Percentiles rank a stretch among this genome's conserved stretches.
These are phyloP conservation scores for Pseudogymnoascus sp. DNA, from an alignment of 2,329 filamentous ascomycete genomes.

Conservation along the genomic window DNA sequence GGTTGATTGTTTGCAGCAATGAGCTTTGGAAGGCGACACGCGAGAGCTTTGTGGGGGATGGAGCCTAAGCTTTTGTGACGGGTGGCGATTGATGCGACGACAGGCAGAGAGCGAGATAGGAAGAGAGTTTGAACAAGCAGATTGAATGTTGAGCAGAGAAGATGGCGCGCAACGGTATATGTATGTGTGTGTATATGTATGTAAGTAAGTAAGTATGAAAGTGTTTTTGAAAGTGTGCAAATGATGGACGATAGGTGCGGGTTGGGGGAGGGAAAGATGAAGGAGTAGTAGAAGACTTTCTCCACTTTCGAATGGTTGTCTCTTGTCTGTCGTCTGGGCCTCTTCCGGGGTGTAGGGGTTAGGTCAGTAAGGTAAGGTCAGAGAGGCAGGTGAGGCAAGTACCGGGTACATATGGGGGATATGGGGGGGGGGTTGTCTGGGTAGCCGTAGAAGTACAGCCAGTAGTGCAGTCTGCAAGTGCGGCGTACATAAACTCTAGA, in stretches of 20 bases:
- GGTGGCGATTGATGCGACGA: not conserved
- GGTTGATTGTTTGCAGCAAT: not conserved
- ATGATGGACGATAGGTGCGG: not conserved
- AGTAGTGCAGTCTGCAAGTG: not conserved
- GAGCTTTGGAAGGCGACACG: not conserved
- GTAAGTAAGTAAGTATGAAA: not conserved
- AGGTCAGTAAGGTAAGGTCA: not conserved
- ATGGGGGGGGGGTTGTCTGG: not conserved
- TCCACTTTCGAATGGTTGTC: not conserved
- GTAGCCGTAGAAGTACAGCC: not conserved
- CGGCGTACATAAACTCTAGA: not conserved
- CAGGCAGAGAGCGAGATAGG: not conserved
- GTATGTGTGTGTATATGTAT: not conserved
- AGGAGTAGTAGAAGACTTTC: constrained; percentile 2
- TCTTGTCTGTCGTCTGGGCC: not conserved
- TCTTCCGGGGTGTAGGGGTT: constrained; percentile 5
- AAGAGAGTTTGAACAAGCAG: not conserved
- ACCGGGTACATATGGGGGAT: not conserved
- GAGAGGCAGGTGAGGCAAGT: not conserved
- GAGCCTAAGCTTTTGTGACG: constrained; percentile 6
- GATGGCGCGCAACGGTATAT: not conserved
- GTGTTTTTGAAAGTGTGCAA: not conserved
- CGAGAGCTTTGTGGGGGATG: constrained; percentile 7
- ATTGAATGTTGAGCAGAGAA: not conserved
- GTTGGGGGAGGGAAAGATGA: not conserved